Evolutionary conservation across 2,329 filamentous ascomycete genomes (phyloP), one percentile per base, ranked within the genome.

Genomic region (Talaromyces sp.): DNA sequence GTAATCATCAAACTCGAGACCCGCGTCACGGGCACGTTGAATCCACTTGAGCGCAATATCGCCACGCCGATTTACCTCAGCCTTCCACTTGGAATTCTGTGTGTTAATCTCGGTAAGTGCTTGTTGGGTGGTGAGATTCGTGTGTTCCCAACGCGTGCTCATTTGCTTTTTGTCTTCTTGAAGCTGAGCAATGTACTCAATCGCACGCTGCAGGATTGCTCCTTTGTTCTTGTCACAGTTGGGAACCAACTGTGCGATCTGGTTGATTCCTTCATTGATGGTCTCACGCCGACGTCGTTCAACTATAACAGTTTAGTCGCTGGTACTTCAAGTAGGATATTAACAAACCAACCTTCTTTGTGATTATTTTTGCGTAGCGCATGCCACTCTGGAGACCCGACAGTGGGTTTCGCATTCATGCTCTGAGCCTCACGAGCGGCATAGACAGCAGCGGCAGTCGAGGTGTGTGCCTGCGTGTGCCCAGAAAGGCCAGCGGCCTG

Each of bases 191-290:
- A 99, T 98, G 79, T 96, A 98, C 65, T 92, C 88, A 10, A 97
- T 93, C 0, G 95, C 92, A 36, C 93, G 91, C 73, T 96, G 91
- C 42, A 99, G 81, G 66, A 99, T 98, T 2, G 92, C 96, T 0
- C 95, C 95, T 78, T 99, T 99, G 81, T 99, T 98, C 83, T 98
- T 99, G 78, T 99, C 95, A 71, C 93, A 97, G 15, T 92, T 92
- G 0, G 95, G 95, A 0, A 99, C 95, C 67, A 99, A 96, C 80
- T 97, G 98, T 67, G 93, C 91, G 32, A 99, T 85, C 76, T 98
- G 95, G 72, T 97, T 98, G 69, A 99, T 99, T 56, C 95, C 95
- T 77, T 99, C 95, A 67, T 99, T 99, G 75, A 99, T 99, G 0
- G 95, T 97, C 78, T 99, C 95, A 65, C 95, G 91, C 52, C 95